phyloP scores from a whole-genome alignment of 176 grass and related monocot genomes.

The Puya raimondii region DNA sequence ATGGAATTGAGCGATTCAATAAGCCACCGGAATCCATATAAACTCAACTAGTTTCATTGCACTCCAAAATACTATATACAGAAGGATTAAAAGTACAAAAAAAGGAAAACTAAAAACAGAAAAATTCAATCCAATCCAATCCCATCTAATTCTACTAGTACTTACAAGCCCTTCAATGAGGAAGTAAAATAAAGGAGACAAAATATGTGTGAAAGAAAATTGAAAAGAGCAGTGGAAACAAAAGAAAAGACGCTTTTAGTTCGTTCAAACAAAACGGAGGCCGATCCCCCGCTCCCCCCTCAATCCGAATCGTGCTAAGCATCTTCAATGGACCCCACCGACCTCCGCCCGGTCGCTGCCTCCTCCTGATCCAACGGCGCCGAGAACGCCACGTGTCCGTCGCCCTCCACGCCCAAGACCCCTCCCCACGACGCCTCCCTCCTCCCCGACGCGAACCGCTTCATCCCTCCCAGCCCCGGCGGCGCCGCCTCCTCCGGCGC shows the following conservation, averaged over 20 bases:
- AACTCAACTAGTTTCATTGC: no score
- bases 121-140: no score
- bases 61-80: no score
- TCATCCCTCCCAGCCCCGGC: slow-evolving; percentile 48
- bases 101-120: no score
- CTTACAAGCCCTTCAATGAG: neutral
- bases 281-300: slow-evolving; percentile 7
- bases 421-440: slow-evolving; percentile 44
- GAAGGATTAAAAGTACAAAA: no score
- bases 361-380: slow-evolving; percentile 25
- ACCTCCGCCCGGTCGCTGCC: neutral
- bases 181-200: neutral
- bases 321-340: slow-evolving; percentile 6
- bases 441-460: slow-evolving; percentile 50
- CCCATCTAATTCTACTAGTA: neutral
- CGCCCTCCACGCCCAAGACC: slow-evolving; percentile 13
- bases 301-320: slow-evolving; percentile 4
- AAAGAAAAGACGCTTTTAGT: neutral
- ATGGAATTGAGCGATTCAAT: no score
- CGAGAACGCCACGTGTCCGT: slow-evolving; percentile 24
- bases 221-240: neutral
- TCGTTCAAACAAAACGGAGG: neutral
- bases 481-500: neutral
- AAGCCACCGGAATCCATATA: no score
- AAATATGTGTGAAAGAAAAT: neutral